Evolutionary conservation across 1,284 basidiomycete species (phyloP).

Genomic region (Heterobasidion annosum): DNA sequence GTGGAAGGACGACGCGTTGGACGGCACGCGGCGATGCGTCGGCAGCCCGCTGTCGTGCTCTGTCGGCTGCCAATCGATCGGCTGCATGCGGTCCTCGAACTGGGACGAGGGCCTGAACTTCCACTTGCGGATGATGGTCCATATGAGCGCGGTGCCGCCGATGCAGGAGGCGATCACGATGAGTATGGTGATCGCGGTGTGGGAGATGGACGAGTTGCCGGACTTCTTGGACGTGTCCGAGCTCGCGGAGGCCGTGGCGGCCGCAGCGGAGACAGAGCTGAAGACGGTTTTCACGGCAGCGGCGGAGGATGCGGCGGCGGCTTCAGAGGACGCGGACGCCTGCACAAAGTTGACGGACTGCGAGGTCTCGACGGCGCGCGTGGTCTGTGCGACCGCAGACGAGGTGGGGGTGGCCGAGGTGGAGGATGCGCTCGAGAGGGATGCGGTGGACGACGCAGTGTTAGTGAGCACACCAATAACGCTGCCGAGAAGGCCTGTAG

Average conservation of each 20-base stretch:
- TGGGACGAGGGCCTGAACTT: conserved; percentile 74
- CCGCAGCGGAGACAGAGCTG: conserved; percentile 17
- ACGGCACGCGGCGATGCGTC: conserved; percentile 41
- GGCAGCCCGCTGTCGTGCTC: conserved; percentile 34
- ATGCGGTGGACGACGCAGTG: not conserved
- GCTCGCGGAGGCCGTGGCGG: conserved; percentile 14
- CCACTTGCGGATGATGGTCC: conserved; percentile 89
- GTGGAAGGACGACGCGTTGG: conserved; percentile 61
- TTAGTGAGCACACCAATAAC: no score
- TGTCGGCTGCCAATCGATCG: conserved; percentile 75
- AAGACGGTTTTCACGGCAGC: conserved; percentile 14
- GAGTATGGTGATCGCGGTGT: conserved; percentile 59
- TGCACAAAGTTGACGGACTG: not conserved
- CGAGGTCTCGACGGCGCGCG: not conserved
- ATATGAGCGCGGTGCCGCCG: conserved; percentile 62
- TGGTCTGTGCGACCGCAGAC: conserved; percentile 8
- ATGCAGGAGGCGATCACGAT: conserved; percentile 63
- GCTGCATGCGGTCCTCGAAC: conserved; percentile 77
- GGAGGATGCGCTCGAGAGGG: conserved; percentile 10
- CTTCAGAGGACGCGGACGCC: not conserved
- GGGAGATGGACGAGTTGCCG: conserved; percentile 24
- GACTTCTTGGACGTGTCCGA: conserved; percentile 12
- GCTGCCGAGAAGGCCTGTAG: not conserved
- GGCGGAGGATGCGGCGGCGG: conserved; percentile 6
- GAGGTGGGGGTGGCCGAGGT: conserved; percentile 14